Base-by-base conservation (phyloP, 805 yeast species). In the Candida anglica region DNA sequence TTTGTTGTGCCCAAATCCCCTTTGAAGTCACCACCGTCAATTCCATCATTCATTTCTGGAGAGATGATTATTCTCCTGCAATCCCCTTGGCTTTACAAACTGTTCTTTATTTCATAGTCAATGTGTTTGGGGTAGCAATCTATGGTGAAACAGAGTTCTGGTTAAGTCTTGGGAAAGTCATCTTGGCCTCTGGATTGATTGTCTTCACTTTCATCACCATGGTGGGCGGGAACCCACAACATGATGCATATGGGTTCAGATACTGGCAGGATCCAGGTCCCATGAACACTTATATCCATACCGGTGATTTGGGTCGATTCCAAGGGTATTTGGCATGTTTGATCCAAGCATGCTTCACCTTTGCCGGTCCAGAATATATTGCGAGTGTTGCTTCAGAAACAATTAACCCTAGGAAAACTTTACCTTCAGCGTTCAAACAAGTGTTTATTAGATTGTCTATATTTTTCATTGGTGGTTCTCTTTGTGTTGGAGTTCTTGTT, bases 371-470 rank as follows among this genome's bases (percentile, higher is more conserved):
- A 2, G 96, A 87, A 56, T 83, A 84, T 47, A 75, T 87, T 22
- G 73, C 91, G 1, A 80, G 84, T 84, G 77, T 86, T 21, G 94
- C 95, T 3, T 87, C 94, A 30, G 95, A 87, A 53, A 77, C 86
- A 2, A 63, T 71, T 21, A 67, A 78, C 44, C 94, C 95, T 7
- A 71, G 91, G 33, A 73, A 73, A 35, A 77, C 77, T 5, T 62
- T 87, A 52, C 88, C 93, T n/a, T 70, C 69, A 20, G 95, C 95
- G 0, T 85, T 80, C 64, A 80, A 76, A 43, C 82, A 81, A 36
- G 86, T 86, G 13, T 78, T 85, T 40, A 69, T 70, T 48, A 70
- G 95, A 43, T 65, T 87, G 39, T 66, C 81, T 1, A 56, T 82
- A 20, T 71, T 87, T 42, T 86, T 81, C 51, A 58, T 84, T 24